phyloP scores from a whole-genome alignment of 1,139 yeast species.

The Sugiyamaella xylanicola region DNA sequence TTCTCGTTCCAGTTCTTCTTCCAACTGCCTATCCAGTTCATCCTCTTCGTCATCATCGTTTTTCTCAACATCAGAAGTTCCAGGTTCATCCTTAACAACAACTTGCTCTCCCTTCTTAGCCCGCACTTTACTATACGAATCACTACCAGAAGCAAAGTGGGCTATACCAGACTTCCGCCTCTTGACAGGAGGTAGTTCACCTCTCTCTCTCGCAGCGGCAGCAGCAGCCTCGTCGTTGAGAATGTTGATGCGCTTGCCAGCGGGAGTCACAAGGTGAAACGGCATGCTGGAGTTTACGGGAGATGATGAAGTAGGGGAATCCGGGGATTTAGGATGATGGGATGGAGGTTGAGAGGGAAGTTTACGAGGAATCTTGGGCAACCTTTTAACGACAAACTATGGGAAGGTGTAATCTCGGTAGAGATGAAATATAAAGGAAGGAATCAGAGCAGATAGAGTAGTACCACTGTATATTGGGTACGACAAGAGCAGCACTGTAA shows the following conservation, averaged over 20 bases:
- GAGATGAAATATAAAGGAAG: background rate
- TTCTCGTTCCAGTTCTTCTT: slow-evolving; percentile 4
- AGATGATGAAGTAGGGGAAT: background rate
- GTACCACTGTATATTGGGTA: too few species aligned
- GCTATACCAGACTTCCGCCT: slow-evolving; percentile 1
- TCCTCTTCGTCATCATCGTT: slow-evolving; percentile 9
- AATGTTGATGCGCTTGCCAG: slow-evolving; percentile 31
- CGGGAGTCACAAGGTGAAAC: slow-evolving; percentile 32
- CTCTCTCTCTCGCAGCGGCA: slow-evolving; percentile 14
- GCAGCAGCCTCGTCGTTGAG: slow-evolving; percentile 29
- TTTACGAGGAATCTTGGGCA: background rate
- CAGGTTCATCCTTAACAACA: background rate
- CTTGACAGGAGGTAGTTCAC: slow-evolving; percentile 7
- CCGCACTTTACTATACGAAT: background rate
- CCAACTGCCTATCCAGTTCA: slow-evolving; percentile 7
- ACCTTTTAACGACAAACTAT: background rate
- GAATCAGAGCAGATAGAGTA: too few species aligned
- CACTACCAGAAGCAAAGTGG: background rate
- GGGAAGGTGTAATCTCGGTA: background rate
- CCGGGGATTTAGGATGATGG: background rate
- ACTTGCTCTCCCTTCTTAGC: background rate
- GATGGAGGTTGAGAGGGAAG: background rate
- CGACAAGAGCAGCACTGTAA: too few species aligned
- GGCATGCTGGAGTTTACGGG: slow-evolving; percentile 25
- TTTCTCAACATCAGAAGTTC: background rate